Evolutionary conservation across 768 basidiomycete species (phyloP), one percentile per base, ranked within the genome.

Genomic region (Termitomyces sp.): DNA sequence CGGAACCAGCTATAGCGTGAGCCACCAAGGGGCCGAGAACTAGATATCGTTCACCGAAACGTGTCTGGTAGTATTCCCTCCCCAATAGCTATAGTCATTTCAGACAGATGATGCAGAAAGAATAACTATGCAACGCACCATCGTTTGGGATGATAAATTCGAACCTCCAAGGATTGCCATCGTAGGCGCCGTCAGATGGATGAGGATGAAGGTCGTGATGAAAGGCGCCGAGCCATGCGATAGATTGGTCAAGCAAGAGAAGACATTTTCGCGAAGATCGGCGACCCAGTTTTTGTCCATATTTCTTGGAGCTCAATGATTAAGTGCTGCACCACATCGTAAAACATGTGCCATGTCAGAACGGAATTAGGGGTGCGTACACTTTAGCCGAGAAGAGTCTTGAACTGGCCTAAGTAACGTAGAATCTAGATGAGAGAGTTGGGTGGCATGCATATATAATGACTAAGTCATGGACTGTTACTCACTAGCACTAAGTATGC

Each of bases 51-150:
- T 95, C 92, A 22, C 84, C 83, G 55, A 87, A 79, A 0, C 75
- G 59, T 0, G 88, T 90, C 69, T 94, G 91, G 71, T 96, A 95
- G 73, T 92, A 93, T 74, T 93, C 92, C 57, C 92, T 77, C 11
- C 92, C 91, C 13, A 96, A 78, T 48, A 95, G 77, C 91, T 94
- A 66, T 9, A 18, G 20, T 9, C n/a, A 35, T 35, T 11, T 55
- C 6, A 50, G 13, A 42, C 4, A 54, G 38, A 40, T 38, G 52
- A 12, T 57, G 0, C 24, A 33, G 16, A 16, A n/a, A 7, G 18
- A 15, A 22, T 48, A 7, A 51, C 50, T 3, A 4, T 50, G 16
- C 46, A 18, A 74, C 85, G 60, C 61, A 91, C 93, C 90, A 94
- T 88, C 50, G 85, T 82, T 68, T 84, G 84, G 4, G 91, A 92